These are phyloP conservation scores for Micractinium conductrix DNA, from an alignment of 139 green algal genomes.

Conservation along the genomic window DNA sequence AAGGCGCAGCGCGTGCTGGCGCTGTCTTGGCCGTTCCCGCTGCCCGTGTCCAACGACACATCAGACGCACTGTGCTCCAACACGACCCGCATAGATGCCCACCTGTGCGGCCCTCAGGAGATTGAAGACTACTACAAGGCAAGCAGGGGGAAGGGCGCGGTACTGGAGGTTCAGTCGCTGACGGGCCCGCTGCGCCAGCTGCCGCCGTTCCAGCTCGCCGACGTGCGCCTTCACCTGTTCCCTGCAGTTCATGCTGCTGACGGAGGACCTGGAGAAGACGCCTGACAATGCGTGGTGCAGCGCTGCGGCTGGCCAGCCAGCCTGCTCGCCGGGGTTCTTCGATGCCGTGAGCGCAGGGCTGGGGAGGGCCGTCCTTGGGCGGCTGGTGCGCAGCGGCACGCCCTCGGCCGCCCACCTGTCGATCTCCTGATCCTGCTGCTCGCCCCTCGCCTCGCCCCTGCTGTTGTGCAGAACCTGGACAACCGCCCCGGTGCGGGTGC, in stretches of 20 bases:
- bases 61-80: constrained; percentile 51
- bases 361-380: no score
- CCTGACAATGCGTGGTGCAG: constrained; percentile 48
- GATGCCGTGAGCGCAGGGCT: constrained; percentile 6
- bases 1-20: constrained; percentile 15
- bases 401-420: neutral
- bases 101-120: constrained; percentile 46
- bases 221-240: neutral
- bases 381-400: neutral
- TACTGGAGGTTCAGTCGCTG: neutral
- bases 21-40: constrained; percentile 41
- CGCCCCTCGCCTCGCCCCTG: neutral
- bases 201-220: neutral
- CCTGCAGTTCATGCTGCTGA: constrained; percentile 57
- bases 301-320: constrained; percentile 3
- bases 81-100: constrained; percentile 18
- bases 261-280: constrained; percentile 57
- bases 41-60: constrained; percentile 24
- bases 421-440: neutral
- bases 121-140: constrained; percentile 53
- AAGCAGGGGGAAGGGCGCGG: neutral
- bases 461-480: neutral
- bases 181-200: neutral
- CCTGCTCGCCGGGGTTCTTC: constrained; percentile 60
- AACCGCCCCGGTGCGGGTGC: neutral